Conservation (phyloP, 192 early-diverging fungal species). For the Bifiguratus adelaidae region DNA sequence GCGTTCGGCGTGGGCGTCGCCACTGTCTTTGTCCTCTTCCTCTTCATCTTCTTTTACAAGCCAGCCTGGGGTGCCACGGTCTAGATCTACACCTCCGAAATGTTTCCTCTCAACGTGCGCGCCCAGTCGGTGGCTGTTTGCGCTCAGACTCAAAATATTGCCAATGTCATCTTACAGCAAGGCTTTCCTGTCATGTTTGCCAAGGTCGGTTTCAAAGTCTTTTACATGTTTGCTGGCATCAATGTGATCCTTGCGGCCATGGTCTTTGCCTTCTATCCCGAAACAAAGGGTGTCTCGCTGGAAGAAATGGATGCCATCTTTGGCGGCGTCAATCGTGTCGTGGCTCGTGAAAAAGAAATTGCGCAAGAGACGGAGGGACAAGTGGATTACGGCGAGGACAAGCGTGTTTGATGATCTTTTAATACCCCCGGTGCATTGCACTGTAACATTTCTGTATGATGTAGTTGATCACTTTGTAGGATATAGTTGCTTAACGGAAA, state of each 20-base stretch:
- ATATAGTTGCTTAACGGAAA: no score
- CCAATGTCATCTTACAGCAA: constrained; percentile 32
- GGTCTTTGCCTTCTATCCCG: constrained; percentile 15
- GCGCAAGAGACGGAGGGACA: no score
- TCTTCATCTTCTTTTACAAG: constrained; percentile 43
- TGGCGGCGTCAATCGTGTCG: constrained; percentile 3
- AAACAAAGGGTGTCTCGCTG: constrained; percentile 45
- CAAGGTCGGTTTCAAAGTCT: constrained; percentile 5
- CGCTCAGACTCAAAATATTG: constrained; percentile 48
- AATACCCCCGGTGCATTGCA: no score
- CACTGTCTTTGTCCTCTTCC: constrained; percentile 16
- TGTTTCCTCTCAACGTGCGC: constrained; percentile 50
- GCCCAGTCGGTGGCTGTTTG: constrained; percentile 41
- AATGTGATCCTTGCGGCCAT: constrained; percentile 27
- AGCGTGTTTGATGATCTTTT: no score
- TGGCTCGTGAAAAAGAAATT: neutral
- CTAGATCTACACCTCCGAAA: constrained; percentile 51
- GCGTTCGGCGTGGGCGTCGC: constrained; percentile 6
- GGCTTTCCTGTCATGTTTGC: constrained; percentile 24
- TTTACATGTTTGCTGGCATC: constrained; percentile 14
- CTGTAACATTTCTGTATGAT: no score
- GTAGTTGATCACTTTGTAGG: no score
- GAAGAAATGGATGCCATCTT: constrained; percentile 48
- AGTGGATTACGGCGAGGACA: no score
- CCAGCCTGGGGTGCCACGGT: constrained; percentile 50